These are phyloP conservation scores for Fonsecaea nubica DNA, from an alignment of 2,329 filamentous ascomycete species.

Conservation along the genomic window DNA sequence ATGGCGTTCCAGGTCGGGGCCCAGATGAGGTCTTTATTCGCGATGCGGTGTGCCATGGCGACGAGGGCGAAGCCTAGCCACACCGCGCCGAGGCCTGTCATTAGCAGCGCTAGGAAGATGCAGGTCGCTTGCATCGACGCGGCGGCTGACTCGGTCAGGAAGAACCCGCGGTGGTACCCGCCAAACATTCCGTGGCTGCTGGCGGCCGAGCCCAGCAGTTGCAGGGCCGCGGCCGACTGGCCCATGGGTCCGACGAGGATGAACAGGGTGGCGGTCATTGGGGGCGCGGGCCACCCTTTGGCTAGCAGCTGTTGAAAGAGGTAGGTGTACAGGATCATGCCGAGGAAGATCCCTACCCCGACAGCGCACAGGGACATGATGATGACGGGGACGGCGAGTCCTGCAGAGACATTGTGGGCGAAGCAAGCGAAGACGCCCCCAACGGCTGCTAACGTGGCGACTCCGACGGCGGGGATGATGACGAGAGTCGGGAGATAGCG, in stretches of 20 bases:
- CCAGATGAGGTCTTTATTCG: constrained; percentile 28
- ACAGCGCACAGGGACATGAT: constrained; percentile 50
- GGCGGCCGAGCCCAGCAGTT: constrained; percentile 47
- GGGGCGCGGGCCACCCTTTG: constrained; percentile 39
- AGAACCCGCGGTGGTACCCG: constrained; percentile 44
- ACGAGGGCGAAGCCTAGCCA: constrained; percentile 52
- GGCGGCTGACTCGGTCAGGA: constrained; percentile 47
- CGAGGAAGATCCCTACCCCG: constrained; percentile 45
- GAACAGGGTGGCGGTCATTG: constrained; percentile 44
- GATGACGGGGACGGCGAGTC: constrained; percentile 48
- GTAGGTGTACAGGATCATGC: constrained; percentile 46
- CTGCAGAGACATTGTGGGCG: constrained; percentile 37
- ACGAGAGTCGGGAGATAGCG: constrained; percentile 48
- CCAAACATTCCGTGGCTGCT: constrained; percentile 43
- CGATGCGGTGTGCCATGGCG: constrained; percentile 29
- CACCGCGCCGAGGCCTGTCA: constrained; percentile 51
- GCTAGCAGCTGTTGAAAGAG: constrained; percentile 34
- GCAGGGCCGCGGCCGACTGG: constrained; percentile 44
- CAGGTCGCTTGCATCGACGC: constrained; percentile 45
- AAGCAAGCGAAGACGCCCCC: constrained; percentile 30
- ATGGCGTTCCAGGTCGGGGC: constrained; percentile 36
- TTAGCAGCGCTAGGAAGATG: constrained; percentile 48
- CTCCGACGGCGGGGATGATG: constrained; percentile 39
- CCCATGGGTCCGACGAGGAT: constrained; percentile 53
- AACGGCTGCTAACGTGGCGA: constrained; percentile 33